Evolutionary conservation across 2,329 filamentous ascomycete species (phyloP), one percentile per base, ranked within the genome.

Genomic region (Elsinoe arachidis): DNA sequence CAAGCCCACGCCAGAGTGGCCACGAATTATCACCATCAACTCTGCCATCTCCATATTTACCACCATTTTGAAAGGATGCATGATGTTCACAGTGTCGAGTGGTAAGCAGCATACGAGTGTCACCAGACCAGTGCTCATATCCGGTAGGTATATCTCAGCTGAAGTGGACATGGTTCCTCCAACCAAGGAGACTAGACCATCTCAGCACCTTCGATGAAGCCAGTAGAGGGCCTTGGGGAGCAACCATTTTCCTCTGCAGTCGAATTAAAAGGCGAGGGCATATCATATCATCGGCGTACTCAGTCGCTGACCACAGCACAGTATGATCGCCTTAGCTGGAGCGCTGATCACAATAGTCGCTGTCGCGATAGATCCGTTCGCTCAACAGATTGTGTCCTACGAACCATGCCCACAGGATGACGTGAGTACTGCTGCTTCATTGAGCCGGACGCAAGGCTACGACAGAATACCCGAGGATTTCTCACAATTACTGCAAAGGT

Each of bases 171-270:
- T 21, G n/a, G 14, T 35, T 12, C n/a, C 9, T 19, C 19, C 5
- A 10, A n/a, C 46, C 46, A 12, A 7, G 9, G n/a, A 10, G 17
- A 14, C 33, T 53, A 11, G 17, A 12, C 14, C 12, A 35, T n/a
- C 14, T 53, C 12, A 9, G 34, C 12, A 14, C 14, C 3, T 21
- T 53, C 23, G 49, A 53, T 21, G 14, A 14, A 21, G 49, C 49
- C 9, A 53, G 49, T 30, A 26, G 49, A 37, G 49, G 49, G 17
- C 49, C 49, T 2, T 53, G 49, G 49, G 49, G 49, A 5, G 49
- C 49, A 12, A 11, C 30, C 14, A 12, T 34, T 2, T 35, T 51
- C n/a, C 17, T 51, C 11, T 51, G 6, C 46, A 14, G 46, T 15
- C 19, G n/a, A 9, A 10, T 33, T 23, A 51, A 19, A 51, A 34